Conservation (phyloP, 768 basidiomycete species). For the Kwoniella botswanensis region DNA sequence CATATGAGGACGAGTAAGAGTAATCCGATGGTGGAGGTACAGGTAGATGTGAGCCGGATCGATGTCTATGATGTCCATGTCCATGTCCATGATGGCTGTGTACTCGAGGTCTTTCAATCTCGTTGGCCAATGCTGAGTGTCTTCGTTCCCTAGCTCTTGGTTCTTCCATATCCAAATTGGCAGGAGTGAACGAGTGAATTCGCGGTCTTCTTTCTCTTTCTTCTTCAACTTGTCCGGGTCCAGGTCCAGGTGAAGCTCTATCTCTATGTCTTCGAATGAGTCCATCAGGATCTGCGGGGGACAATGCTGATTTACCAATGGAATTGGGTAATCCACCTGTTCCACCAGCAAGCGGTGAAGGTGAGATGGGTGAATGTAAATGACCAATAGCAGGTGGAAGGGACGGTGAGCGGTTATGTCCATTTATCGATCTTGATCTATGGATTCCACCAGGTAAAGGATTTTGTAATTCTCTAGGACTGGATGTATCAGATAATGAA, state of each 20-base stretch:
- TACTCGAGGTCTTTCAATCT: neutral
- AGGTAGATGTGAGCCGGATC: conserved; percentile 27
- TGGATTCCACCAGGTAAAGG: neutral
- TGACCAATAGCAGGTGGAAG: conserved; percentile 15
- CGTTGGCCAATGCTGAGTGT: conserved; percentile 12
- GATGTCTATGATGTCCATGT: conserved; percentile 29
- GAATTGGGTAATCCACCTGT: neutral
- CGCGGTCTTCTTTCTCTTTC: conserved; percentile 13
- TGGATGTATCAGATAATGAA: conserved; percentile 15
- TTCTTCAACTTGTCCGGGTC: neutral
- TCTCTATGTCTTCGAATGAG: neutral
- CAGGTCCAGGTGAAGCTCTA: conserved; percentile 8
- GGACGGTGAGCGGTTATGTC: conserved; percentile 19
- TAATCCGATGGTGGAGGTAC: conserved; percentile 18
- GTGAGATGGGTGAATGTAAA: conserved; percentile 23
- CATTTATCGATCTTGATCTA: conserved; percentile 22
- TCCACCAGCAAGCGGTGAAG: conserved; percentile 19
- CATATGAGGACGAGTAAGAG: conserved; percentile 12
- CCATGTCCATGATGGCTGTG: conserved; percentile 13
- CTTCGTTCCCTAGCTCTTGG: conserved; percentile 12
- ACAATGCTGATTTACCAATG: conserved; percentile 7
- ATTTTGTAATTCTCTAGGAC: conserved; percentile 10
- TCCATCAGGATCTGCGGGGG: neutral
- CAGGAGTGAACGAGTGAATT: conserved; percentile 8
- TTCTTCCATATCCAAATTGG: conserved; percentile 3